phyloP scores from a whole-genome alignment of 1,139 yeast species.

The Ogataea hybrid region DNA sequence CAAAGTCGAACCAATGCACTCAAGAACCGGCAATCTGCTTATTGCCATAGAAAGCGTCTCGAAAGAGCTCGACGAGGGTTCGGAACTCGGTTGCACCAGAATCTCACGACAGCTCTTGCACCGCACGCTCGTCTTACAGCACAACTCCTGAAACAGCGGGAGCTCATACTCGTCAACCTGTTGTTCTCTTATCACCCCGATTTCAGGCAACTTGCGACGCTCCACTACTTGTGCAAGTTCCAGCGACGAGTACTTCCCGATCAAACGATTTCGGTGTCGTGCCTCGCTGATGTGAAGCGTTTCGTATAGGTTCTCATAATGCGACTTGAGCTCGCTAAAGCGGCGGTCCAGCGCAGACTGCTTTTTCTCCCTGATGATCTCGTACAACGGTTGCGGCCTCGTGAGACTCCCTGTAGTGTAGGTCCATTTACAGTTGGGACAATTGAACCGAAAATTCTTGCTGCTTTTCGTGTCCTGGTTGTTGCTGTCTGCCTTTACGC shows the following conservation, averaged over 20 bases:
- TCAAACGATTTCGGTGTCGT: constrained; percentile 16
- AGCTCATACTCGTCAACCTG: not conserved
- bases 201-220: constrained; percentile 3
- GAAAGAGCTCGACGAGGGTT: constrained; percentile 30
- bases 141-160: constrained; percentile 20
- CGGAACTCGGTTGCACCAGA: constrained; percentile 30
- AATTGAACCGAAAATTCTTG: constrained; percentile 29
- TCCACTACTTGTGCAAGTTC: constrained; percentile 21
- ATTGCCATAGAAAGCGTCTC: constrained; percentile 28
- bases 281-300: not conserved
- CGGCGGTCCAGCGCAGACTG: constrained; percentile 5
- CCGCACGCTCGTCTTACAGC: constrained; percentile 24
- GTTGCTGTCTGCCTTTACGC: constrained; percentile 14
- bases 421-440: constrained; percentile 29
- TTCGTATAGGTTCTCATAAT: constrained; percentile 19
- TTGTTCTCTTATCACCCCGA: not conserved
- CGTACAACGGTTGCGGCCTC: constrained; percentile 31
- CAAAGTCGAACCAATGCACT: constrained; percentile 4
- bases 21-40: constrained; percentile 29
- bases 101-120: constrained; percentile 33
- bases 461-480: constrained; percentile 16
- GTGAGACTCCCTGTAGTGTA: constrained; percentile 27
- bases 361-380: constrained; percentile 22
- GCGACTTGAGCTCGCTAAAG: constrained; percentile 14
- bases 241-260: constrained; percentile 20